Percentiles rank a stretch among this genome's conserved stretches.
Conservation (phyloP, 805 yeast genomes). For the Kazachstania kunashirensis region DNA sequence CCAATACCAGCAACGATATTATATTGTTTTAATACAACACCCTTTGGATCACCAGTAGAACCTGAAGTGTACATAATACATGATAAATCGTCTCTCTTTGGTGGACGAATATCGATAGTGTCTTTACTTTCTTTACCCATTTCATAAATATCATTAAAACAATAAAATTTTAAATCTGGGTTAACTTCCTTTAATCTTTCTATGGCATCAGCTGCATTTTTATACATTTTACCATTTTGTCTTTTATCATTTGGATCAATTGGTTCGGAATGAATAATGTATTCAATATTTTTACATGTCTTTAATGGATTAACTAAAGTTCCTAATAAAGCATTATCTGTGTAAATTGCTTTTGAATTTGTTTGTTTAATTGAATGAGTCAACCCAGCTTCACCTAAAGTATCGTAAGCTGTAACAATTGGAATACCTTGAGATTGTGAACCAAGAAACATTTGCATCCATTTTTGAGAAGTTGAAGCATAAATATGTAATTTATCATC, state of each 20-base stretch:
- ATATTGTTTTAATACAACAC: slow-evolving; percentile 55
- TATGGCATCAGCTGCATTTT: slow-evolving; percentile 47
- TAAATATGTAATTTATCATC: slow-evolving; percentile 66
- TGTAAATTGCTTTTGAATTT: slow-evolving; percentile 65
- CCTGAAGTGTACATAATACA: slow-evolving; percentile 70
- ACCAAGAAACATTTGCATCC: slow-evolving; percentile 85
- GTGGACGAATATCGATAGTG: slow-evolving; percentile 33
- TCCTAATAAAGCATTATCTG: slow-evolving; percentile 66
- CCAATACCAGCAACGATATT: slow-evolving; percentile 77
- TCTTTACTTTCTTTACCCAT: slow-evolving; percentile 50
- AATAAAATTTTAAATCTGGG: slow-evolving; percentile 63
- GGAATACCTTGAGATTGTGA: slow-evolving; percentile 72
- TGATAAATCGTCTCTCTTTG: slow-evolving; percentile 41
- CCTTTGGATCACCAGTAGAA: slow-evolving; percentile 75
- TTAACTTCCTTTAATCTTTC: slow-evolving; percentile 53
- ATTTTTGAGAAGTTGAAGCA: slow-evolving; percentile 77
- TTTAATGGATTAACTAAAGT: slow-evolving; percentile 65
- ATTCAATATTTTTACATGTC: slow-evolving; percentile 50
- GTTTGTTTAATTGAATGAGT: slow-evolving; percentile 81
- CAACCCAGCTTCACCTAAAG: slow-evolving; percentile 81
- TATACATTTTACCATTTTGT: slow-evolving; percentile 48
- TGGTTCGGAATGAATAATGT: slow-evolving; percentile 59
- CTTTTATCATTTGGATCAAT: slow-evolving; percentile 56
- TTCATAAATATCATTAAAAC: slow-evolving; percentile 54
- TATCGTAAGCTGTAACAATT: slow-evolving; percentile 91